phyloP scores from a whole-genome alignment of 345 rosid genomes.

The Excoecaria agallocha region DNA sequence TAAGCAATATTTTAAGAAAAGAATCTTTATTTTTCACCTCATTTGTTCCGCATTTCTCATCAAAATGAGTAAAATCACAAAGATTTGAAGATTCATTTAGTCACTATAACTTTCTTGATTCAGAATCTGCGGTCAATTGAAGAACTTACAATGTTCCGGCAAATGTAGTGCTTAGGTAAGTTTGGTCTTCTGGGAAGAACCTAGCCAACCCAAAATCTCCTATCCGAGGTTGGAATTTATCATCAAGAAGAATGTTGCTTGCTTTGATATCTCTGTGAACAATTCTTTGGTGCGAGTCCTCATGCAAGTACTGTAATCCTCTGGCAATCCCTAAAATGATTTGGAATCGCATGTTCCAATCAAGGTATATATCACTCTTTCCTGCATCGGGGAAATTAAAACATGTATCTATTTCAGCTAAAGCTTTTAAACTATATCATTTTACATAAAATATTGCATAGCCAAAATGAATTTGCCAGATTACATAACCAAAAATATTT shows the following conservation, averaged over 20 bases:
- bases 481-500: neutral
- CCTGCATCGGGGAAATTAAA: slow-evolving; percentile 30
- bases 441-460: no score
- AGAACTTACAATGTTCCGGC: slow-evolving; percentile 67
- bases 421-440: neutral
- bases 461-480: no score
- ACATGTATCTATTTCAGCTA: neutral
- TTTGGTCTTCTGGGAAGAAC: slow-evolving; percentile 72
- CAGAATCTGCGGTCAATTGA: neutral
- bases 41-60: no score
- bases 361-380: slow-evolving; percentile 34
- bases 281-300: slow-evolving; percentile 59
- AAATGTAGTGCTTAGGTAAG: slow-evolving; percentile 59
- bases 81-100: no score
- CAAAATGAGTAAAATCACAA: no score
- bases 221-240: slow-evolving; percentile 56
- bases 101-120: no score
- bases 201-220: slow-evolving; percentile 77
- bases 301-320: slow-evolving; percentile 65
- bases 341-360: slow-evolving; percentile 53
- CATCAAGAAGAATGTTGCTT: slow-evolving; percentile 74
- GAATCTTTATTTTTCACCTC: no score
- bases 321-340: slow-evolving; percentile 61
- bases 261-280: slow-evolving; percentile 74
- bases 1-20: no score